Evolutionary conservation across 257 asterid species (phyloP).

Genomic region (Solanum chmielewskii): DNA sequence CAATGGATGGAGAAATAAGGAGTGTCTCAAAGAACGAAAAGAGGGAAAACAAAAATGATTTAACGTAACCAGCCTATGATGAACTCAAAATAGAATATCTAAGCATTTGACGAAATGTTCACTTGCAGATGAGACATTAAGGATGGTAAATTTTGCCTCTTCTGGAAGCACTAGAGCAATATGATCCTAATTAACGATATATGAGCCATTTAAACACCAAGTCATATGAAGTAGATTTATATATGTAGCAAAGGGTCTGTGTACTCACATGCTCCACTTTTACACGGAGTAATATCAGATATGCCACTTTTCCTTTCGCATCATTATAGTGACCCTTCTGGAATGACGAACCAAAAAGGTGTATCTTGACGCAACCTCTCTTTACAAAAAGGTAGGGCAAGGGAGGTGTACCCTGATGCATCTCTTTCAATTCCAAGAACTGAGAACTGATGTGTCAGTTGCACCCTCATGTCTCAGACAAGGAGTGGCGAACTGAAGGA

Average conservation of each 20-base stretch:
- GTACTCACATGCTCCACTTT: slow-evolving; percentile 35
- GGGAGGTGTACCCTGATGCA: background rate
- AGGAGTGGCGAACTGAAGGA: background rate
- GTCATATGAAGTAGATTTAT: background rate
- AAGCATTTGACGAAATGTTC: background rate
- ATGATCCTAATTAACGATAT: background rate
- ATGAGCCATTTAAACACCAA: background rate
- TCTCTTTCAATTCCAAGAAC: background rate
- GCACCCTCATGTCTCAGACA: background rate
- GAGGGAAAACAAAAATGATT: background rate
- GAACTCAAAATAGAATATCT: background rate
- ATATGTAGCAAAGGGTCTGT: slow-evolving; percentile 36
- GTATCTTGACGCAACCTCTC: slow-evolving; percentile 51
- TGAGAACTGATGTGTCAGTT: background rate
- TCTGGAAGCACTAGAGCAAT: background rate
- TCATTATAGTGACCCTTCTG: slow-evolving; percentile 63
- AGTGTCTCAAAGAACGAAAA: background rate
- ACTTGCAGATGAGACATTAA: background rate
- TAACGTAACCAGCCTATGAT: background rate
- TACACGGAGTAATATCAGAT: slow-evolving; percentile 26
- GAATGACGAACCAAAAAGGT: slow-evolving; percentile 32
- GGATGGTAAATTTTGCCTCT: background rate
- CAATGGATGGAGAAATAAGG: background rate
- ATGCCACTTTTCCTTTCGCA: slow-evolving; percentile 46
- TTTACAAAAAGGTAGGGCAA: background rate